Percentiles rank a stretch among this genome's conserved stretches.
phyloP scores from a whole-genome alignment of 768 basidiomycete species.

The Russula dissimulans region DNA sequence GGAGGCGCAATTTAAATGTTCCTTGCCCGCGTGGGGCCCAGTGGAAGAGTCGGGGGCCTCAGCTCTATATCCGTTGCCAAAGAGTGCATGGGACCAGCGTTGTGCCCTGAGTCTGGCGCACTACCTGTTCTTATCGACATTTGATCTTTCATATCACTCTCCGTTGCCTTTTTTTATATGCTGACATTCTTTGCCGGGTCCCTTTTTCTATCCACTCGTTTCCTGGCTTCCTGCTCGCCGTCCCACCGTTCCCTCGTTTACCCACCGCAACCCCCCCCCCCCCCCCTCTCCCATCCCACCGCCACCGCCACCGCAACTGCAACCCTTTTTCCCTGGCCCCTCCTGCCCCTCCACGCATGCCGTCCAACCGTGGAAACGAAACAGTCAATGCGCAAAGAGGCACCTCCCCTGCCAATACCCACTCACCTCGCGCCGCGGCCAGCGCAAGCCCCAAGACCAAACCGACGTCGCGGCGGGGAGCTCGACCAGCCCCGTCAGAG shows the following conservation, averaged over 20 bases:
- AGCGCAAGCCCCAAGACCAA: slow-evolving; percentile 14
- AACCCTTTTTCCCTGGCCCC: not conserved
- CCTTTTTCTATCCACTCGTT: not conserved
- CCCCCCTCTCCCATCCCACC: not conserved
- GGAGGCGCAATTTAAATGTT: not conserved
- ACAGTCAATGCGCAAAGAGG: slow-evolving; percentile 20
- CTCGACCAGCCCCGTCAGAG: slow-evolving; percentile 3
- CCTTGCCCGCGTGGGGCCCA: too few relatives aligned
- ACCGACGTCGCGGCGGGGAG: not conserved
- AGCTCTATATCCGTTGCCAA: not conserved
- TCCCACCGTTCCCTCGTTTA: not conserved
- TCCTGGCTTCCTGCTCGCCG: not conserved
- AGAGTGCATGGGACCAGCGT: not conserved
- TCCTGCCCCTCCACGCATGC: too few relatives aligned
- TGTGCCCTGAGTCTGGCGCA: not conserved
- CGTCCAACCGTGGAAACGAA: not conserved
- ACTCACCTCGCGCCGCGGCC: slow-evolving; percentile 22
- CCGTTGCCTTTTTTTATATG: not conserved
- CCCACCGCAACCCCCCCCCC: not conserved
- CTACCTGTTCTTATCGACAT: not conserved
- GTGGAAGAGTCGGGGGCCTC: not conserved
- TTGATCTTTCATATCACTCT: not conserved
- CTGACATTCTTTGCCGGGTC: not conserved
- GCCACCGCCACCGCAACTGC: too few relatives aligned
- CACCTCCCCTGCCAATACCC: slow-evolving; percentile 15